Percentiles rank a stretch among this genome's conserved stretches.
Evolutionary conservation across 345 rosid species (phyloP).

Genomic region (Ricinus communis): DNA sequence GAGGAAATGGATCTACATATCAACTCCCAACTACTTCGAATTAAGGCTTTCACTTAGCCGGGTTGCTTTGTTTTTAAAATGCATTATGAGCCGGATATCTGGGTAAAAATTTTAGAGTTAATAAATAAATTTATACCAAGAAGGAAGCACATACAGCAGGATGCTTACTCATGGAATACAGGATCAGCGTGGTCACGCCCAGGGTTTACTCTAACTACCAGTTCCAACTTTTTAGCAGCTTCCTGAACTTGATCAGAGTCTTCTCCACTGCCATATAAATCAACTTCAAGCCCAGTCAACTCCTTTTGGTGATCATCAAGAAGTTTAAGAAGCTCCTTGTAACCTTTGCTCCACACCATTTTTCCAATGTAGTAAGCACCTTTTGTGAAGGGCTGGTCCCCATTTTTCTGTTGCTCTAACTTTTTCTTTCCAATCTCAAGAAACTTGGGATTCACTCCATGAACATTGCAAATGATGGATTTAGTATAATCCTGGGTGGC

Average conservation of each 20-base stretch:
- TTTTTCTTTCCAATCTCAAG: slow-evolving; percentile 77
- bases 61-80: too few relatives aligned
- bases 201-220: slow-evolving; percentile 61
- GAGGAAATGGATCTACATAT: too few relatives aligned
- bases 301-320: slow-evolving; percentile 70
- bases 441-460: slow-evolving; percentile 90
- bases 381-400: slow-evolving; percentile 57
- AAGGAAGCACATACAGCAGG: slow-evolving; percentile 13
- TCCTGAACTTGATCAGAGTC: slow-evolving; percentile 69
- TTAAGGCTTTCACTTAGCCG: too few relatives aligned
- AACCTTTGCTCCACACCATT: slow-evolving; percentile 99
- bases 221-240: slow-evolving; percentile 59
- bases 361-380: slow-evolving; percentile 93
- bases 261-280: slow-evolving; percentile 87
- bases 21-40: too few relatives aligned
- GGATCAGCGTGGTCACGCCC: slow-evolving; percentile 91
- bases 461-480: slow-evolving; percentile 85
- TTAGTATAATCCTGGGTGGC: slow-evolving; percentile 91
- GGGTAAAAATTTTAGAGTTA: not conserved
- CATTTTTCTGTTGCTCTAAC: slow-evolving; percentile 51
- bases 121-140: not conserved
- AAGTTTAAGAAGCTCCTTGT: slow-evolving; percentile 77
- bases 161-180: slow-evolving; percentile 79
- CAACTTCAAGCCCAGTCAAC: slow-evolving; percentile 63
- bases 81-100: not conserved